phyloP scores from a whole-genome alignment of 73 alveolate genomes.

The Paramecium pentaurelia region DNA sequence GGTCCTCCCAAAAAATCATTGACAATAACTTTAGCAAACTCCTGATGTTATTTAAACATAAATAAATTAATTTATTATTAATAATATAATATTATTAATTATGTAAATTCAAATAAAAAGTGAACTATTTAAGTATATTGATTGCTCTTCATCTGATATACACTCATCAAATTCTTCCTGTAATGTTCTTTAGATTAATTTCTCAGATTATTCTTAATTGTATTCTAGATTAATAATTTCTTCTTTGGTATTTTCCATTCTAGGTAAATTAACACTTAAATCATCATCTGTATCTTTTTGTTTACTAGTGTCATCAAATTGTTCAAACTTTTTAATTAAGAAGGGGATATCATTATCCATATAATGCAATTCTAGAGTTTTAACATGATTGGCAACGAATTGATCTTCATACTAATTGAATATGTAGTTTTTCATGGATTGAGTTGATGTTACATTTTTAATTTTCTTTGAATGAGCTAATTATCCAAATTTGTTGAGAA shows the following conservation, averaged over 20 bases:
- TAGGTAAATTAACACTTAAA: not conserved
- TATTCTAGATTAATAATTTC: not conserved
- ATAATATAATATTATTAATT: not conserved
- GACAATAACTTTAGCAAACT: not conserved
- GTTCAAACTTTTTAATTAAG: not conserved
- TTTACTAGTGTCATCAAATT: not conserved
- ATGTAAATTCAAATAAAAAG: not conserved
- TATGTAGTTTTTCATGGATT: not conserved
- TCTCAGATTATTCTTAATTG: not conserved
- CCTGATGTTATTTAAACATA: not conserved
- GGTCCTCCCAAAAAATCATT: conserved; percentile 75
- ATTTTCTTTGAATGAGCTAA: not conserved
- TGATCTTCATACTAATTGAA: not conserved
- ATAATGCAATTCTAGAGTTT: not conserved
- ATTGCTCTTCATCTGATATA: not conserved
- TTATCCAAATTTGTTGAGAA: not conserved
- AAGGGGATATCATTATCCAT: not conserved
- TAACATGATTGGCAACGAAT: not conserved
- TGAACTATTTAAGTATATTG: not conserved
- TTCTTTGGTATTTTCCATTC: not conserved
- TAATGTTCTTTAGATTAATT: not conserved
- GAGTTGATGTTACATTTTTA: not conserved
- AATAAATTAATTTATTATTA: not conserved
- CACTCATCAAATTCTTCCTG: not conserved
- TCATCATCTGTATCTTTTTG: not conserved